These are phyloP conservation scores for Artemisia argyi DNA, from an alignment of 129 eudicot genomes.

Conservation along the genomic window DNA sequence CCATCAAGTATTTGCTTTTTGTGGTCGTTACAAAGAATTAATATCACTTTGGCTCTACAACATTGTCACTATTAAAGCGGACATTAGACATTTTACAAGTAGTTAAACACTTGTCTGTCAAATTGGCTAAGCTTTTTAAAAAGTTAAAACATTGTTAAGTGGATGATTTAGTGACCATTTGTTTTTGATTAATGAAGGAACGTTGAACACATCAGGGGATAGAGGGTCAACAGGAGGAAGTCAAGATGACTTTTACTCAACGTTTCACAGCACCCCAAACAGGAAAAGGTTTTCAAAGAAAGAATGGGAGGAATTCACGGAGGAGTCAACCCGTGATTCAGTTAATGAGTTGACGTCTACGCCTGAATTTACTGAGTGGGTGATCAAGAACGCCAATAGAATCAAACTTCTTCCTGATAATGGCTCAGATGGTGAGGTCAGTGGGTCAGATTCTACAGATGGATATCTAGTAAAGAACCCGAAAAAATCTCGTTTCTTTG, in stretches of 20 bases:
- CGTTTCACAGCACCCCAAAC: slow-evolving; percentile 70
- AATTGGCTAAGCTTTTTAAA: neutral
- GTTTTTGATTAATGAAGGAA: slow-evolving; percentile 31
- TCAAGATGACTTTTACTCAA: slow-evolving; percentile 60
- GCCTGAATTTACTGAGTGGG: slow-evolving; percentile 88
- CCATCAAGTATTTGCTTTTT: neutral
- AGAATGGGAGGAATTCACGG: slow-evolving; percentile 86
- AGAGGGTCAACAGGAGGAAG: slow-evolving; percentile 14
- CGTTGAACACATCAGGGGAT: slow-evolving; percentile 32
- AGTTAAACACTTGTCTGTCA: neutral
- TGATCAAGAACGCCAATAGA: slow-evolving; percentile 59
- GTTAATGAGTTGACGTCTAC: slow-evolving; percentile 71
- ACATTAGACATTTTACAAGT: neutral
- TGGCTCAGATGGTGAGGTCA: slow-evolving; percentile 47
- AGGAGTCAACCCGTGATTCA: slow-evolving; percentile 72
- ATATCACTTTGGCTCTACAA: neutral
- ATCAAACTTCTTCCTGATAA: slow-evolving; percentile 56
- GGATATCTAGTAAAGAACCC: slow-evolving; percentile 46
- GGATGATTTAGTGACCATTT: neutral
- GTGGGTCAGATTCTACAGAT: slow-evolving; percentile 75
- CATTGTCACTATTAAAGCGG: neutral
- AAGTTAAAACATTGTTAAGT: neutral
- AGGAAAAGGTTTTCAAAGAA: slow-evolving; percentile 64
- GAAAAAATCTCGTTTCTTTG: slow-evolving; percentile 38
- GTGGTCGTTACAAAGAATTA: neutral